Evolutionary conservation across 2,329 filamentous ascomycete genomes (phyloP).

Genomic region (Xylaria sp.): DNA sequence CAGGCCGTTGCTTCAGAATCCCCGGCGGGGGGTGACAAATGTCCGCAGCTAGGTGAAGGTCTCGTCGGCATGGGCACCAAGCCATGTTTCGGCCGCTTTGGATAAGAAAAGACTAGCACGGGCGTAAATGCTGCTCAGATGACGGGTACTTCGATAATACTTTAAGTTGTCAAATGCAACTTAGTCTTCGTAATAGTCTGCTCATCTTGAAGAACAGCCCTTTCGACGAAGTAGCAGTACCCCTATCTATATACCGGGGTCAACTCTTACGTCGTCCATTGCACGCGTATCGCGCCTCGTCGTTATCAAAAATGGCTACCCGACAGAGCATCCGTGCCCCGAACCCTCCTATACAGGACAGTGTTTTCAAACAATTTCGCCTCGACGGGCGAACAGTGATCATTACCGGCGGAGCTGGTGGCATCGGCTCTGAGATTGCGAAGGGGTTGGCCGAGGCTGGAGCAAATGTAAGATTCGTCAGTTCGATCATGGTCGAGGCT

Average conservation of each 20-base stretch:
- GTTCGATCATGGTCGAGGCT: not conserved
- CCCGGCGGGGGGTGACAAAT: slow-evolving; percentile 1
- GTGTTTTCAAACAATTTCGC: slow-evolving; percentile 48
- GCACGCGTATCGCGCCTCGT: not conserved
- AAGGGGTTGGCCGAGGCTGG: slow-evolving; percentile 52
- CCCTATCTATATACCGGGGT: not conserved
- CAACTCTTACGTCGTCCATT: not conserved
- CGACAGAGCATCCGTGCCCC: slow-evolving; percentile 30
- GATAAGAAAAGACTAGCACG: too few species aligned
- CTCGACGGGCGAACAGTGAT: slow-evolving; percentile 49
- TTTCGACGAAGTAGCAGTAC: not conserved
- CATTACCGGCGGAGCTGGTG: slow-evolving; percentile 54
- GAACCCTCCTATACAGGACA: slow-evolving; percentile 44
- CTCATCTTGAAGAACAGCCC: not conserved
- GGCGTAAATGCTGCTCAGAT: too few species aligned
- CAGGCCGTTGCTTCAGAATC: not conserved
- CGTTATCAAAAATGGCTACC: slow-evolving; percentile 1
- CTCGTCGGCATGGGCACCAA: not conserved
- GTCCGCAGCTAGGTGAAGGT: not conserved
- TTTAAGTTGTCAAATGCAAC: not conserved
- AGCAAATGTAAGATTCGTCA: slow-evolving; percentile 39
- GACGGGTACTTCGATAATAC: not conserved
- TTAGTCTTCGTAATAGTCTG: not conserved
- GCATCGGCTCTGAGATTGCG: slow-evolving; percentile 53
- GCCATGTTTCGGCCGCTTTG: not conserved